phyloP scores from a whole-genome alignment of 148 eudicot genomes.

The Fallopia convolvulus region DNA sequence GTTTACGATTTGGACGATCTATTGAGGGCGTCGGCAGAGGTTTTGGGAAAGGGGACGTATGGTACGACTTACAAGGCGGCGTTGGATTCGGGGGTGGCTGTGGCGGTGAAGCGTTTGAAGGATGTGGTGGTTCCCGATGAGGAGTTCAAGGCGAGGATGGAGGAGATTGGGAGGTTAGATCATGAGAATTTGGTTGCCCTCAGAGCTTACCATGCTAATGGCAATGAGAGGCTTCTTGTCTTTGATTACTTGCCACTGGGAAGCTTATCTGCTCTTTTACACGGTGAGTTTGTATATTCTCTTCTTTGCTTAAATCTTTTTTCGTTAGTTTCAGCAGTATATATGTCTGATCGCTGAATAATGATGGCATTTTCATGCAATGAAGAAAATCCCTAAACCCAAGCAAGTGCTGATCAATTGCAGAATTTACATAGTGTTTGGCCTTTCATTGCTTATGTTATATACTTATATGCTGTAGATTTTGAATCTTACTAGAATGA shows the following conservation, averaged over 20 bases:
- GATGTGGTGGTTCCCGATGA: conserved; percentile 54
- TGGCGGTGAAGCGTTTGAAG: conserved; percentile 84
- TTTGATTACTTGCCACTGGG: conserved; percentile 88
- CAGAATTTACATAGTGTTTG: background rate
- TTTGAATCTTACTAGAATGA: background rate
- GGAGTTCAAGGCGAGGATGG: conserved; percentile 73
- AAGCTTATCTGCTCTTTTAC: conserved; percentile 83
- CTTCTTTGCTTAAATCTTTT: background rate
- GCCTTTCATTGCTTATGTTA: background rate
- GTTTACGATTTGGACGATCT: conserved; percentile 73
- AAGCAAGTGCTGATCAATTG: background rate
- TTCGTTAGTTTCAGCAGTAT: background rate
- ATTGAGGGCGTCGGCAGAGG: conserved; percentile 87
- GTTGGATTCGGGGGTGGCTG: conserved; percentile 59
- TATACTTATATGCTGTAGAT: background rate
- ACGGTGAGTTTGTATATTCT: conserved; percentile 36
- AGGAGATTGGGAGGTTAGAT: conserved; percentile 66
- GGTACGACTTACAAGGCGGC: conserved; percentile 94
- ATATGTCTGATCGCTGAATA: background rate
- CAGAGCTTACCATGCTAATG: conserved; percentile 70
- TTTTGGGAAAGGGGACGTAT: conserved; percentile 82
- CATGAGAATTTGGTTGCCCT: conserved; percentile 80
- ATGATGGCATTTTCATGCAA: background rate
- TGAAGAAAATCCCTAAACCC: background rate
- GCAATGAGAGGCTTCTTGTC: conserved; percentile 84